These are phyloP conservation scores for Trametes villosa DNA, from an alignment of 768 basidiomycete genomes.

Conservation along the genomic window DNA sequence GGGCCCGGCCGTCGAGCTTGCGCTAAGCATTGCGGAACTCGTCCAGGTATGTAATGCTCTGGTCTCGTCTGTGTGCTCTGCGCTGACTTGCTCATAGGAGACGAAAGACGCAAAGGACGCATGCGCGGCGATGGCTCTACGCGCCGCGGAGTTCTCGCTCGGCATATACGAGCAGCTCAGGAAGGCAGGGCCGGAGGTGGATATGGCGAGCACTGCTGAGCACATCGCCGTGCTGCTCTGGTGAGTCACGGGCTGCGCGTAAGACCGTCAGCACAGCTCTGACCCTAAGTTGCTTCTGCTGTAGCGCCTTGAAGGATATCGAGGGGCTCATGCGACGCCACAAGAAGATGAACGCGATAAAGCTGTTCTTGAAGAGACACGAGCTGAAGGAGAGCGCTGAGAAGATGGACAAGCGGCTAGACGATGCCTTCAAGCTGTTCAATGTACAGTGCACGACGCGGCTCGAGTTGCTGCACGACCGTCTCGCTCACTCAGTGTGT, in stretches of 20 bases:
- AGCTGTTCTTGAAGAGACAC: neutral
- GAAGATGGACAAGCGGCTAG: neutral
- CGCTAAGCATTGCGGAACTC: slow-evolving; percentile 5
- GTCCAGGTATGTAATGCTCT: neutral
- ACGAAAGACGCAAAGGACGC: slow-evolving; percentile 1
- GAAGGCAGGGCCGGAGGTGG: neutral
- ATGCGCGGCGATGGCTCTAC: neutral
- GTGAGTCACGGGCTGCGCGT: too few relatives aligned
- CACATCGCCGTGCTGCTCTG: neutral
- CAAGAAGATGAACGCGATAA: neutral
- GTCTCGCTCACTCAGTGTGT: neutral
- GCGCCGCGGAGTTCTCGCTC: neutral
- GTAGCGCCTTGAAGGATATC: slow-evolving; percentile 1
- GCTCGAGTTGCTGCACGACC: neutral
- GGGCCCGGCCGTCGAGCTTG: neutral
- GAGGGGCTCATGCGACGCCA: slow-evolving; percentile 4
- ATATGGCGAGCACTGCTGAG: neutral
- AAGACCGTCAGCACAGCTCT: too few relatives aligned
- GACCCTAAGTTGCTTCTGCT: neutral
- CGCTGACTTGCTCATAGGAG: neutral
- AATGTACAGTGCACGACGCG: neutral
- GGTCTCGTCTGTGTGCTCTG: neutral
- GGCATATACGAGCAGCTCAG: neutral
- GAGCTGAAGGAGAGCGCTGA: neutral
- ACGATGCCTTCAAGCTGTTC: slow-evolving; percentile 3